Evolutionary conservation across 352 stramenopile species (phyloP), one percentile per base, ranked within the genome.

Genomic region (Phytopythium aichiense): DNA sequence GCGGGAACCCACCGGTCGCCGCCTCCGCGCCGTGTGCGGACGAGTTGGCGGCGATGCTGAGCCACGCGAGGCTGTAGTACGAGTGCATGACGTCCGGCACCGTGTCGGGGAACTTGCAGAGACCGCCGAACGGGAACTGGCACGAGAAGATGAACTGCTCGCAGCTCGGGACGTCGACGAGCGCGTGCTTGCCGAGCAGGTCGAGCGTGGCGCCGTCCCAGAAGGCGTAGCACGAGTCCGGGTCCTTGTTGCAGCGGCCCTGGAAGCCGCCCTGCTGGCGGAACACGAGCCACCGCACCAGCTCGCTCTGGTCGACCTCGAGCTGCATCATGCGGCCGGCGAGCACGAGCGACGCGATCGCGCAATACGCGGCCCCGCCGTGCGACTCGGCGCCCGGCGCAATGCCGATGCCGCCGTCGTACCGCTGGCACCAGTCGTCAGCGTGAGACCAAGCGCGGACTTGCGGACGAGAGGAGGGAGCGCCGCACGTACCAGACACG

Each of bases 151-250:
- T 81, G 43, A 97, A 97, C 42, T 69, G 37, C 23, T 76, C 75
- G 58, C 82, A 93, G 58, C 71, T 79, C 7, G 74, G 68, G 23
- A 85, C 57, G 64, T 97, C 83, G 22, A 96, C 88, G 16, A 97
- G 69, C 13, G 77, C 75, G 65, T 95, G 76, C 52, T 84, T 84
- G 46, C 76, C 88, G 20, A 97, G 71, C 33, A 96, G 54, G 30
- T 91, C 70, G 37, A 97, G 72, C 33, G 88, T 92, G n/a, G 88
- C 89, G 28, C 92, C 92, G 57, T 97, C 85, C 91, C 92, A 98
- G 65, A 97, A 98, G 7, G 89, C 89, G 63, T 97, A 97, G 73
- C 92, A 98, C 16, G 79, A 91, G 70, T 98, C 92, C 0, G 85
- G 76, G 18, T 61, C 72, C 74, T 98, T 98, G 77, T 97, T 97